Base-by-base conservation (phyloP, 345 rosid genomes). In the Populus simonii region DNA sequence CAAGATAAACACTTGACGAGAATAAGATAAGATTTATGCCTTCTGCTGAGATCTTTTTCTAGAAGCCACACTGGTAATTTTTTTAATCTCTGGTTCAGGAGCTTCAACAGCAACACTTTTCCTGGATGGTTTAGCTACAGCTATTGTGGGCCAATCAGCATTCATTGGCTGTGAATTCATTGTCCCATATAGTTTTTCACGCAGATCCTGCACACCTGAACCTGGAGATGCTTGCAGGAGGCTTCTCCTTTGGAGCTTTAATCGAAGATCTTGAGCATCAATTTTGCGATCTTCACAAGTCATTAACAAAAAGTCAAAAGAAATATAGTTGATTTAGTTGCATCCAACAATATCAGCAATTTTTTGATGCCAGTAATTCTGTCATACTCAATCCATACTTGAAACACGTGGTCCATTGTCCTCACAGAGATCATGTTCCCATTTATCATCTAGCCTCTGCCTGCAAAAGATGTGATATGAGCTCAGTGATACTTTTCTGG, bases 351-450 rank as follows among this genome's bases (percentile, higher is more conserved):
- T 68, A 78, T 80, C 74, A 86, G 70, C 79, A 81, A 80, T 45
- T 62, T 76, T 76, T 82, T 77, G 78, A 80, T 74, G 73, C 82
- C 78, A 23, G 74, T 72, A 67, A 78, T 59, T 73, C 74, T 80
- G 49, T 79, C 83, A 80, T 68, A 83, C 76, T 74, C 65, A 82
- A 85, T 80, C 53, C 93, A 79, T 96, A 96, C 99, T 86, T 88
- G 98, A 89, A 79, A 81, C 82, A 67, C 80, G 88, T 65, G 88
- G 88, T 77, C 75, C 89, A 71, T 86, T 83, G 66, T 81, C 80
- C 16, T 75, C 66, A 80, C 79, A 94, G 81, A 96, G 97, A 89
- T 96, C 99, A 80, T 96, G 99, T 87, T 94, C 96, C 99, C 99
- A 96, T 83, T 89, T 96, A 83, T 96, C 98, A 79, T 90, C 95